Evolutionary conservation across 495 filamentous ascomycete genomes (phyloP).

Genomic region (Aspergillus mulundensis): DNA sequence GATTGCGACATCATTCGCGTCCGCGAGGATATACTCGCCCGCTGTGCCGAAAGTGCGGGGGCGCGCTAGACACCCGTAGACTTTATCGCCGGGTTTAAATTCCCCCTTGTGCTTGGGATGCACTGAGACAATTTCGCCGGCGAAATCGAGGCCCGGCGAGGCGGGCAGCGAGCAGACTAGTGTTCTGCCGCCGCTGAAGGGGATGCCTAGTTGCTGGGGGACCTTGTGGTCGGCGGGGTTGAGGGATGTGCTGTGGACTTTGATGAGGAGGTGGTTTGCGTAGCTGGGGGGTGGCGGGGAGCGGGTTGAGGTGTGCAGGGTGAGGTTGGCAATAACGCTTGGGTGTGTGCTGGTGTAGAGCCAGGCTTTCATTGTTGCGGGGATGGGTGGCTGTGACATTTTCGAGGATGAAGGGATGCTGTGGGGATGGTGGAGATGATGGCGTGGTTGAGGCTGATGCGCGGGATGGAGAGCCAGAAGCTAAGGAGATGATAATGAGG

Average conservation of each 20-base stretch:
- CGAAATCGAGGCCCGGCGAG: constrained; percentile 61
- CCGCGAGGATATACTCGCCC: constrained; percentile 46
- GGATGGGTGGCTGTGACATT: constrained; percentile 12
- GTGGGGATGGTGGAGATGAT: constrained; percentile 11
- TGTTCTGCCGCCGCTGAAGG: constrained; percentile 18
- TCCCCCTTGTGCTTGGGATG: constrained; percentile 24
- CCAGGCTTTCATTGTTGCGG: constrained; percentile 59
- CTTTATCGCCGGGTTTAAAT: constrained; percentile 48
- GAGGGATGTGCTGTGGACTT: constrained; percentile 50
- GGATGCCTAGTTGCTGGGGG: constrained; percentile 49
- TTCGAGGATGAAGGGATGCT: too few relatives aligned
- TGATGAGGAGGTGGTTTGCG: constrained; percentile 51
- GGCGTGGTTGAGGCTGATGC: too few relatives aligned
- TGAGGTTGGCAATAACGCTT: constrained; percentile 56
- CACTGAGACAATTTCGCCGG: constrained; percentile 52
- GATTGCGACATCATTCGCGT: constrained; percentile 19
- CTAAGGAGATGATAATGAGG: too few relatives aligned
- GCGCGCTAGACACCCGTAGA: constrained; percentile 48
- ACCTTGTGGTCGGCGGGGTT: constrained; percentile 74
- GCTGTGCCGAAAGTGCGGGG: constrained; percentile 48
- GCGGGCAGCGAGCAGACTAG: constrained; percentile 42
- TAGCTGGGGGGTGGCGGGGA: constrained; percentile 39
- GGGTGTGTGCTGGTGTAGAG: constrained; percentile 47
- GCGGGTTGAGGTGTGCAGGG: constrained; percentile 42
- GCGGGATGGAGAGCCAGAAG: too few relatives aligned